Evolutionary conservation across 306 rosid species (phyloP).

Genomic region (Morella rubra): DNA sequence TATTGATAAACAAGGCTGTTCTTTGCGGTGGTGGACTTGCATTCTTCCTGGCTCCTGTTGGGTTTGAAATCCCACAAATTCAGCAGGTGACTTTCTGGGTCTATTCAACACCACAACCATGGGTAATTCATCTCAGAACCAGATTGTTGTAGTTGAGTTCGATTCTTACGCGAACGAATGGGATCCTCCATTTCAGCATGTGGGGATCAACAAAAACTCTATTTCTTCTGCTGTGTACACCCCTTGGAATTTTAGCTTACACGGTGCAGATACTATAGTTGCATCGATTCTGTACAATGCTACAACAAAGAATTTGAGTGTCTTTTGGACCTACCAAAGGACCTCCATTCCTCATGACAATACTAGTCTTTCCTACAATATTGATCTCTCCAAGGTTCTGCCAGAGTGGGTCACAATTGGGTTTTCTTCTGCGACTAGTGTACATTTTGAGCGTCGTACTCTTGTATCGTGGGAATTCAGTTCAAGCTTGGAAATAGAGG

Average conservation of each 20-base stretch:
- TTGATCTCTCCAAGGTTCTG: too few relatives aligned
- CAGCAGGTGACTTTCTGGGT: conserved; percentile 34
- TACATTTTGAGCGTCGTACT: too few relatives aligned
- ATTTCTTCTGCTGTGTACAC: conserved; percentile 25
- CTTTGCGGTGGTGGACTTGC: conserved; percentile 30
- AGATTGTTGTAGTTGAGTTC: conserved; percentile 44
- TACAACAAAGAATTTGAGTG: too few relatives aligned
- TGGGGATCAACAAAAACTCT: conserved; percentile 41
- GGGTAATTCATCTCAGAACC: conserved; percentile 14
- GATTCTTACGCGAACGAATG: conserved; percentile 33
- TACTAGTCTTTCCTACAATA: too few relatives aligned
- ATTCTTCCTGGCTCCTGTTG: conserved; percentile 46
- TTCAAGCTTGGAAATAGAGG: too few relatives aligned
- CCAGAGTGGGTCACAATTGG: too few relatives aligned
- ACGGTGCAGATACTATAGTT: too few relatives aligned
- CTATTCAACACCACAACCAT: conserved; percentile 30
- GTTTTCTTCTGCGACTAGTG: too few relatives aligned
- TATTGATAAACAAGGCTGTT: conserved; percentile 12
- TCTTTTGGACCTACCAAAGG: too few relatives aligned
- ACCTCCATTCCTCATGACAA: too few relatives aligned
- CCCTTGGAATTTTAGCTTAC: conserved; percentile 43
- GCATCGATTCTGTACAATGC: too few relatives aligned
- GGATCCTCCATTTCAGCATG: conserved; percentile 26
- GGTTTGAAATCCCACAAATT: conserved; percentile 38
- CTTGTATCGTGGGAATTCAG: too few relatives aligned